Evolutionary conservation across 768 basidiomycete species (phyloP).

Genomic region (Russula foetens): DNA sequence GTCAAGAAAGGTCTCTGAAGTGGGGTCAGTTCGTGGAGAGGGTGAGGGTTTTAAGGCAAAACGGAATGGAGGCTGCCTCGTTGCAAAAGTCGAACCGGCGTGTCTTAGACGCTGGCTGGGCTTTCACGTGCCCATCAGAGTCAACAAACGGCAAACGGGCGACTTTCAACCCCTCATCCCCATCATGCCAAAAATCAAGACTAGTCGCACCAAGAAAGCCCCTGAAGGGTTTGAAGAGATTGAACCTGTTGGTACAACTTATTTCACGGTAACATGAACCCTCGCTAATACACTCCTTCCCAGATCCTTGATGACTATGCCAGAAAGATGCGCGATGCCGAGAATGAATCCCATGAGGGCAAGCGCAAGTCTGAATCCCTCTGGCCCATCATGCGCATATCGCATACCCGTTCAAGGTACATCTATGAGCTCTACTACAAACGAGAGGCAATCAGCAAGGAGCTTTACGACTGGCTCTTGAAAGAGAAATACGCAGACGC

Average conservation of each 20-base stretch:
- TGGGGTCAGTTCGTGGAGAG: neutral
- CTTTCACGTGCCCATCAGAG: neutral
- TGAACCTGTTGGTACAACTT: slow-evolving; percentile 46
- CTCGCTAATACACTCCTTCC: neutral
- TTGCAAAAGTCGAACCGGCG: slow-evolving; percentile 9
- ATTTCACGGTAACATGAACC: neutral
- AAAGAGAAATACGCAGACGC: slow-evolving; percentile 96
- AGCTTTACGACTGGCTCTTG: slow-evolving; percentile 95
- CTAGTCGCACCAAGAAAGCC: slow-evolving; percentile 85
- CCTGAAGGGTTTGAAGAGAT: slow-evolving; percentile 97
- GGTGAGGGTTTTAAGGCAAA: slow-evolving; percentile 8
- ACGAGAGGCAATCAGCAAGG: slow-evolving; percentile 86
- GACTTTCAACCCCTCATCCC: slow-evolving; percentile 1
- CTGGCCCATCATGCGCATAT: slow-evolving; percentile 98
- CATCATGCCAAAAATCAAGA: slow-evolving; percentile 88
- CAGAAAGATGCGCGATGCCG: slow-evolving; percentile 98
- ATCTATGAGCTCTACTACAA: slow-evolving; percentile 99
- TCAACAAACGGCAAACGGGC: too few species aligned
- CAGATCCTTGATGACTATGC: slow-evolving; percentile 97
- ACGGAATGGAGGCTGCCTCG: slow-evolving; percentile 1
- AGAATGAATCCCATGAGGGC: slow-evolving; percentile 97
- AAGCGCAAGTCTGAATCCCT: slow-evolving; percentile 89
- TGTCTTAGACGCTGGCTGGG: neutral
- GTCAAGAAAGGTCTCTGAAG: slow-evolving; percentile 3
- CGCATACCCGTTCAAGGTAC: slow-evolving; percentile 91